Conservation (phyloP, 805 yeast species). For the Pichia nanzhaoensis region DNA sequence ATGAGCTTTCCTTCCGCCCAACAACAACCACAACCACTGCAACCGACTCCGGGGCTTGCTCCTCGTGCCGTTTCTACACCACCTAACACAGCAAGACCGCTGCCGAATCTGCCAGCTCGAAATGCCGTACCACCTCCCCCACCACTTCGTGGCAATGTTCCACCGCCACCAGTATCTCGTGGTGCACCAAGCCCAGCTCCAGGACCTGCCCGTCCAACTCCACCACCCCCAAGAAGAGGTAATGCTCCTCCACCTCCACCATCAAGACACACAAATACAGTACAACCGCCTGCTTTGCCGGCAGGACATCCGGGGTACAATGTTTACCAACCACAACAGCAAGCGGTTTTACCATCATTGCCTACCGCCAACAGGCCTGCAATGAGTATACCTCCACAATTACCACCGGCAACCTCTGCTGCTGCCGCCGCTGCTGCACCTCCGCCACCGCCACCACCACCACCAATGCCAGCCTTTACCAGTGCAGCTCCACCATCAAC, state of each 20-base stretch:
- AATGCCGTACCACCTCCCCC: conserved; percentile 24
- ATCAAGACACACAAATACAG: conserved; percentile 23
- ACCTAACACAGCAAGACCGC: conserved; percentile 12
- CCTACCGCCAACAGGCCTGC: not conserved
- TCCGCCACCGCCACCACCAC: conserved; percentile 19
- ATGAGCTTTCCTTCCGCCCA: conserved; percentile 5
- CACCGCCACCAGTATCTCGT: conserved; percentile 26
- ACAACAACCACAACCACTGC: conserved; percentile 2
- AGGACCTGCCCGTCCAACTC: conserved; percentile 5
- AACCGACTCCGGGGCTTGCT: conserved; percentile 21
- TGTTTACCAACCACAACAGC: not conserved
- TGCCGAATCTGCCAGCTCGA: conserved; percentile 5
- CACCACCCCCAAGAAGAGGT: conserved; percentile 29
- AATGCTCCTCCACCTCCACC: conserved; percentile 44
- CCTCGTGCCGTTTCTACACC: conserved; percentile 23
- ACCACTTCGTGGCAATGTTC: conserved; percentile 22
- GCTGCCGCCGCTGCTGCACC: conserved; percentile 15
- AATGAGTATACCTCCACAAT: conserved; percentile 19
- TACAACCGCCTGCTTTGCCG: conserved; percentile 14
- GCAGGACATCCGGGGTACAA: conserved; percentile 6
- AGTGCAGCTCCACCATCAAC: not conserved
- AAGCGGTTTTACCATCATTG: conserved; percentile 14
- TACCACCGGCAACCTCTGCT: conserved; percentile 24
- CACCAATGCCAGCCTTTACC: conserved; percentile 8
- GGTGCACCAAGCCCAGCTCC: conserved; percentile 18